A percentile compares a stretch with the other conserved stretches of the same genome.
Conservation (phyloP, 2,329 filamentous ascomycete species). For the Macrophomina tecta region DNA sequence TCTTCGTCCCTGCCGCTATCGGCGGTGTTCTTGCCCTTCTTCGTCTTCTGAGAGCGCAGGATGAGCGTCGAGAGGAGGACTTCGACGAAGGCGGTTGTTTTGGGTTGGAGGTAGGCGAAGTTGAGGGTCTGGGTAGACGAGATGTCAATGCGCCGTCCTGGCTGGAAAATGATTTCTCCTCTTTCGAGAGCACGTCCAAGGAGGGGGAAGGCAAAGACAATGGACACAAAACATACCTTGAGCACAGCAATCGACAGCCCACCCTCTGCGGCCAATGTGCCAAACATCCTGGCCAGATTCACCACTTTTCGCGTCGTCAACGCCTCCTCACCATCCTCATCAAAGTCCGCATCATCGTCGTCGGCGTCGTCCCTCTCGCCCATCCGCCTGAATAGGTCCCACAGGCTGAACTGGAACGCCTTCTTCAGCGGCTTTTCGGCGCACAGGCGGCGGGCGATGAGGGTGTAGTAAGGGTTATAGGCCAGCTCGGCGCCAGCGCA, state of each 20-base stretch:
- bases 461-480: slow-evolving; percentile 93
- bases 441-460: slow-evolving; percentile 81
- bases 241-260: slow-evolving; percentile 62
- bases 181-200: neutral
- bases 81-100: slow-evolving; percentile 80
- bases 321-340: slow-evolving; percentile 58
- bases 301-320: slow-evolving; percentile 65
- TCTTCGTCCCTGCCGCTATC: slow-evolving; percentile 54
- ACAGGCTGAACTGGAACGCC: slow-evolving; percentile 85
- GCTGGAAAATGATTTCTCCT: too few relatives aligned
- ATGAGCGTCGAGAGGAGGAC: slow-evolving; percentile 79
- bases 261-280: slow-evolving; percentile 65
- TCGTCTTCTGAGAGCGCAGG: slow-evolving; percentile 65
- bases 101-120: slow-evolving; percentile 76
- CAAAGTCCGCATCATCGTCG: slow-evolving; percentile 64
- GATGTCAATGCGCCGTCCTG: neutral
- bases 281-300: slow-evolving; percentile 72
- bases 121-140: slow-evolving; percentile 67
- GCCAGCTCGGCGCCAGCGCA: slow-evolving; percentile 81
- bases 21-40: slow-evolving; percentile 38
- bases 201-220: neutral
- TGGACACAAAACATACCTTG: slow-evolving; percentile 48
- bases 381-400: slow-evolving; percentile 82
- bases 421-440: slow-evolving; percentile 76
- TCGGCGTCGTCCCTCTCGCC: slow-evolving; percentile 72